phyloP scores from a whole-genome alignment of 805 yeast genomes.

The Saccharomyces jurei region DNA sequence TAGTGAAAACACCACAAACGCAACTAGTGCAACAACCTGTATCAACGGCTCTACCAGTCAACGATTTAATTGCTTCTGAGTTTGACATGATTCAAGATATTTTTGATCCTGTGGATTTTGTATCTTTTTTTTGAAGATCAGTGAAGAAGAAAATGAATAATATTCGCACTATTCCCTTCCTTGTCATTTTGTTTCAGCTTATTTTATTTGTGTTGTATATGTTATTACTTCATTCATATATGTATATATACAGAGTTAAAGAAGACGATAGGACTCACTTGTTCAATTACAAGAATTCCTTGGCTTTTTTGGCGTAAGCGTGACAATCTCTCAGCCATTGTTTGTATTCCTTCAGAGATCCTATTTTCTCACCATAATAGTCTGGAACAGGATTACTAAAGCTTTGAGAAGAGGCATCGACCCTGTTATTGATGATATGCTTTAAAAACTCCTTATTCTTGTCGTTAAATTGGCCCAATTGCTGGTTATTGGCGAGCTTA shows the following conservation, averaged over 20 bases:
- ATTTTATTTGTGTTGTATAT: background rate
- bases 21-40: background rate
- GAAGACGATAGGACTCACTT: background rate
- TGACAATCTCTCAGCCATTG: conserved; percentile 95
- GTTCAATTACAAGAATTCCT: conserved; percentile 55
- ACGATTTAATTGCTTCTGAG: background rate
- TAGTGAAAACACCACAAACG: background rate
- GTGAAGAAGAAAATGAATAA: background rate
- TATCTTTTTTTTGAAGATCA: conserved; percentile 15
- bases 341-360: conserved; percentile 75
- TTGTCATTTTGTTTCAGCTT: background rate
- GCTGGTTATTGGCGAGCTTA: conserved; percentile 42
- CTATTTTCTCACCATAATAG: conserved; percentile 93
- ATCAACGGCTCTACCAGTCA: background rate
- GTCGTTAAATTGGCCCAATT: conserved; percentile 39
- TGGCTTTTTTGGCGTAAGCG: conserved; percentile 76
- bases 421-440: conserved; percentile 71
- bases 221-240: background rate
- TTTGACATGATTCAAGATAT: conserved; percentile 18
- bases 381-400: conserved; percentile 96
- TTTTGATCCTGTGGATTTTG: conserved; percentile 25
- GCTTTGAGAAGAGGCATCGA: conserved; percentile 85
- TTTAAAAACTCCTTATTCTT: conserved; percentile 71
- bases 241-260: background rate
- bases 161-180: background rate